Evolutionary conservation across 176 grass and related monocot species (phyloP).

Genomic region (Melocanna baccifera): DNA sequence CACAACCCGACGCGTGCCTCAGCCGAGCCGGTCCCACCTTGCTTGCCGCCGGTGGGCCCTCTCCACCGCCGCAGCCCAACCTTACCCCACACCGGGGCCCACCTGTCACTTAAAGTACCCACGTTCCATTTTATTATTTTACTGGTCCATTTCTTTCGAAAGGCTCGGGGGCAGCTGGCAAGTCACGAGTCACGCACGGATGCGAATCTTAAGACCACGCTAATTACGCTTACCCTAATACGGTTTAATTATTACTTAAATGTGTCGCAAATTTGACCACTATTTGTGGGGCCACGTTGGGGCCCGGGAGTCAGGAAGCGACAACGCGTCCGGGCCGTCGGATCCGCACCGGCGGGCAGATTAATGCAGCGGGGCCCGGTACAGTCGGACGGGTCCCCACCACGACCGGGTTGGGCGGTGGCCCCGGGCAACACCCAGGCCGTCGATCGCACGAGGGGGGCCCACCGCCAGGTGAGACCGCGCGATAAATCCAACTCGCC

Average conservation of each 20-base stretch:
- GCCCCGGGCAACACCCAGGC: constrained; percentile 43
- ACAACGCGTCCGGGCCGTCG: constrained; percentile 45
- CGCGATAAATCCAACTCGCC: constrained; percentile 22
- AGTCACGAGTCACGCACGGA: constrained; percentile 42
- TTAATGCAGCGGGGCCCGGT: constrained; percentile 44
- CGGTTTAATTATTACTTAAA: constrained; percentile 27
- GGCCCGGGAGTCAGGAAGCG: constrained; percentile 44
- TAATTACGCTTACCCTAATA: background rate
- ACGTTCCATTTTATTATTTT: background rate
- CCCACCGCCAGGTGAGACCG: constrained; percentile 52
- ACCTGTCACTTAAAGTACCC: background rate
- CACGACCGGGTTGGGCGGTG: constrained; percentile 47
- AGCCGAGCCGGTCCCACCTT: background rate
- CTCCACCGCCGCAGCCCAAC: background rate
- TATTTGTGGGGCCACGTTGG: background rate
- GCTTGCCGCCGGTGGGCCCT: constrained; percentile 3
- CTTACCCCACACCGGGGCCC: background rate
- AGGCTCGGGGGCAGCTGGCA: constrained; percentile 1
- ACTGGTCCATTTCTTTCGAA: constrained; percentile 19
- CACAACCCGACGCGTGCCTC: background rate
- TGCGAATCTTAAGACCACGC: constrained; percentile 28
- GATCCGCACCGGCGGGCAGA: constrained; percentile 42
- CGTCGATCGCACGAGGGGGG: background rate
- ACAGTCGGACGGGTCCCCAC: constrained; percentile 59
- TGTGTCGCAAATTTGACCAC: constrained; percentile 14